Percentiles rank a stretch among this genome's conserved stretches.
Conservation (phyloP, 176 grass and related monocot species). For the Thinopyrum elongatum region DNA sequence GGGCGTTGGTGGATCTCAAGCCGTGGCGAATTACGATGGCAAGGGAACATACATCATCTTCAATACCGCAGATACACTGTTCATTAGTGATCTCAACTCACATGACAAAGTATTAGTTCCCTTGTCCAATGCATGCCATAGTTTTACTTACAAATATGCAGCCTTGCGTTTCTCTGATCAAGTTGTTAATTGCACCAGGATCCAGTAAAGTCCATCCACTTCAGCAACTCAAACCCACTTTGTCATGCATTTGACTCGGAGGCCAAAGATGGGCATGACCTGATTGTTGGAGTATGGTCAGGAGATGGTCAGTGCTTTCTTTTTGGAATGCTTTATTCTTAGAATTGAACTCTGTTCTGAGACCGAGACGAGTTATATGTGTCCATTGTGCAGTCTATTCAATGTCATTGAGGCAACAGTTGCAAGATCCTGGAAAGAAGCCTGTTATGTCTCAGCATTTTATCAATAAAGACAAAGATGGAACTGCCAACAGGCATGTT, state of each 20-base stretch:
- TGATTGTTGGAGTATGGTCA: slow-evolving; percentile 73
- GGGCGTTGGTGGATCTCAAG: slow-evolving; percentile 39
- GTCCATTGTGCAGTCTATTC: slow-evolving; percentile 65
- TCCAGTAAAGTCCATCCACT: slow-evolving; percentile 88
- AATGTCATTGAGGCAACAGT: slow-evolving; percentile 93
- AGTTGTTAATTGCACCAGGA: slow-evolving; percentile 44
- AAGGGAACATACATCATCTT: slow-evolving; percentile 89
- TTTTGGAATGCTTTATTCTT: slow-evolving; percentile 13
- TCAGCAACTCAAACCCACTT: slow-evolving; percentile 73
- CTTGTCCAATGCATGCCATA: slow-evolving; percentile 14
- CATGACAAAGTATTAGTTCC: slow-evolving; percentile 69
- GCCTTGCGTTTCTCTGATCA: slow-evolving; percentile 22
- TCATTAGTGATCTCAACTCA: slow-evolving; percentile 92
- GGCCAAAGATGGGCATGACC: slow-evolving; percentile 86
- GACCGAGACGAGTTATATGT: neutral
- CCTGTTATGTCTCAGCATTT: slow-evolving; percentile 84
- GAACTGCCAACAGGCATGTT: slow-evolving; percentile 80
- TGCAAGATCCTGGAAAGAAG: slow-evolving; percentile 91
- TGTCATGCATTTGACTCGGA: slow-evolving; percentile 96
- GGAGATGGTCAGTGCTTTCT: slow-evolving; percentile 63
- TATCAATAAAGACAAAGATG: slow-evolving; percentile 84
- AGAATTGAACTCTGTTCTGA: slow-evolving; percentile 18
- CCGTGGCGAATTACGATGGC: slow-evolving; percentile 69
- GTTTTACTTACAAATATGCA: slow-evolving; percentile 10
- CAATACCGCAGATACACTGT: slow-evolving; percentile 72